Evolutionary conservation across 1,139 yeast species (phyloP), one percentile per base, ranked within the genome.

Genomic region (Hyphopichia khmerensis): DNA sequence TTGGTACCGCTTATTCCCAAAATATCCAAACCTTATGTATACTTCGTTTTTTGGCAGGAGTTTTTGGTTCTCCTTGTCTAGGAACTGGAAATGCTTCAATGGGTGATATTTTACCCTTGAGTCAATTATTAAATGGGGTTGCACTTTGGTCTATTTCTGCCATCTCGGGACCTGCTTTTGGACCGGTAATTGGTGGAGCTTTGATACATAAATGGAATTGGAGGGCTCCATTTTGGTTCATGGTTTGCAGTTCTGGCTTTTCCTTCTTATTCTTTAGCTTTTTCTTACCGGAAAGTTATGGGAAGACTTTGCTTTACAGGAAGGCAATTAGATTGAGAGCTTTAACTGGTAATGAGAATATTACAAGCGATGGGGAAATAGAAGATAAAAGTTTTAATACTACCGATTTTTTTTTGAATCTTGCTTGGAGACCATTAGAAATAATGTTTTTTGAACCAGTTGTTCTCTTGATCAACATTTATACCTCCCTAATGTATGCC

Each of bases 221-320:
- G 80, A 63, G 79, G 55, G 65, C 73, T 66, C 62, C 71, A 4
- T 72, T 71, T 46, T 75, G 80, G 80, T 62, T 73, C 39, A 47
- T 67, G 50, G 46, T 64, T 33, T 64, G 76, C 40, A 44, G 70
- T 16, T 55, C 72, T 39, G 77, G 66, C 11, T 39, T 64, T 2
- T 42, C 69, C 1, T 56, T 72, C 6, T 10, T 65, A 1, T 17
- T 73, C 0, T 55, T 77, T 42, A 35, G 58, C 3, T 54, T 67
- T 36, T 56, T 70, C 35, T 59, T 80, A 31, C 82, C 83, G 0
- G 87, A 82, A 57, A 75, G 85, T 7, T 73, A 65, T 36, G 70
- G 57, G 16, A 66, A 65, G 30, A 72, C 78, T 2, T 56, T 82
- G 18, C 59, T 80, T 9, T 57, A 67, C 40, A 62, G 80, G 40